Evolutionary conservation across 2,329 filamentous ascomycete genomes (phyloP), one percentile per base, ranked within the genome.

Genomic region (Xylariaceae sp.): DNA sequence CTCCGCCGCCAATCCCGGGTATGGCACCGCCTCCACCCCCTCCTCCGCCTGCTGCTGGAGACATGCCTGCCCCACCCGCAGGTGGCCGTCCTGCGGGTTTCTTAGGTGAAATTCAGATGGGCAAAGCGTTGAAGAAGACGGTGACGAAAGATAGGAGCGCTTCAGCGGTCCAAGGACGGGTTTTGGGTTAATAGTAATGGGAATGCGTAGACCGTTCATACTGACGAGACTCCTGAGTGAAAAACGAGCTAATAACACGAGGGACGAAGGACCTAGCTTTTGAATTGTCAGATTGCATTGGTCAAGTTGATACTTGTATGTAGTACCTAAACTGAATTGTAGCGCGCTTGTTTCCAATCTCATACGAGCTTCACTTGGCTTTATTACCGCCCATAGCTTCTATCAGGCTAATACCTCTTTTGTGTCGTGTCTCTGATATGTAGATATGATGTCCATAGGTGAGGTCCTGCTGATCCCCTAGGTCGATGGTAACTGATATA

Each of bases 91-190:
- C 85, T 17, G 69, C 83, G 17, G 85, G 86, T 0, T 80, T 99
- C 69, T 74, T 99, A 64, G 87, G 86, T 60, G 85, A 96, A 72
- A 97, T 99, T 62, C 87, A 93, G 71, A 77, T 85, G 63, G 93
- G 94, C 49, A 92, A 75, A 74, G 75, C 85, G 2, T 77, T 99
- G 71, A 92, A 82, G 79, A 97, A 97, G 81, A 91, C 92, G 23
- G 79, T 88, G 73, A 97, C 94, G 0, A 92, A 90, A 74, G 94
- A 99, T 74, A 87, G 87, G 73, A 97, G 92, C 74, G 75, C 68
- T 52, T 82, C 90, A 55, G 74, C 86, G 55, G 80, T 87, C 59
- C 89, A 90, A 18, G 93, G 93, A n/a, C 84, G 86, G 61, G 92
- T 97, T 60, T 73, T 85, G 73, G 78, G 77, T 62, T 84, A 76